Percentiles rank a stretch among this genome's conserved stretches.
phyloP scores from a whole-genome alignment of 345 rosid species.

The Raphanus sativus region DNA sequence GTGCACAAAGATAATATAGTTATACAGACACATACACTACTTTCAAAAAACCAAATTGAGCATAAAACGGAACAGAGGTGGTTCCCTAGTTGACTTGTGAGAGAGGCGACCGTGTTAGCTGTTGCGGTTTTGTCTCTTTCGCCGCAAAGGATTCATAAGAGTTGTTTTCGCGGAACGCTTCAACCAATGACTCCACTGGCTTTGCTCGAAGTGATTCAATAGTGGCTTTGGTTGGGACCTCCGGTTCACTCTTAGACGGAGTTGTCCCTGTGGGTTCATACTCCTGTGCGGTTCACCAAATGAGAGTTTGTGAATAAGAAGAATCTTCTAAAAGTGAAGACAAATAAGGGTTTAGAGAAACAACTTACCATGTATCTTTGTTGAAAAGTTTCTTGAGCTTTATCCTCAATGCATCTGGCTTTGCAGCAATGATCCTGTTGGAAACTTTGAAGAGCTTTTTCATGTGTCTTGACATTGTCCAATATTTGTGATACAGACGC shows the following conservation, averaged over 20 bases:
- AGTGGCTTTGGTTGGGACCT: slow-evolving; percentile 66
- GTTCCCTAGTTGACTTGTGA: slow-evolving; percentile 63
- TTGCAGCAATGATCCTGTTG: slow-evolving; percentile 62
- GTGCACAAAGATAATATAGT: not conserved
- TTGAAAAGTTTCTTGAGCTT: slow-evolving; percentile 71
- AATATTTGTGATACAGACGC: slow-evolving; percentile 55
- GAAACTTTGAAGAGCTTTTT: slow-evolving; percentile 47
- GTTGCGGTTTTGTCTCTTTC: slow-evolving; percentile 72
- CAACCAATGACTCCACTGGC: slow-evolving; percentile 75
- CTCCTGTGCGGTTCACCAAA: slow-evolving; percentile 58
- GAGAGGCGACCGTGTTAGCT: slow-evolving; percentile 88
- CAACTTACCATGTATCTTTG: slow-evolving; percentile 64
- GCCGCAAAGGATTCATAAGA: slow-evolving; percentile 70
- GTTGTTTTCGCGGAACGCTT: slow-evolving; percentile 82
- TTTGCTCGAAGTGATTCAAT: slow-evolving; percentile 82
- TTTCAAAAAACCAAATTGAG: not conserved
- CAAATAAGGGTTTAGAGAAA: not conserved
- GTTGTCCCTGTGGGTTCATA: slow-evolving; percentile 83
- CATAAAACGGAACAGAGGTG: slow-evolving; percentile 18
- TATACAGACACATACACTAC: not conserved
- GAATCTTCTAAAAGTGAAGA: not conserved
- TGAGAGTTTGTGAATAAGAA: not conserved
- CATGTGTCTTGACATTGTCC: slow-evolving; percentile 56
- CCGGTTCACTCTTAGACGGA: slow-evolving; percentile 67
- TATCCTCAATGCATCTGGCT: slow-evolving; percentile 56